A percentile compares a stretch with the other conserved stretches of the same genome.
These are phyloP conservation scores for Trypanosoma brucei DNA, from an alignment of 208 protist genomes.

Conservation along the genomic window DNA sequence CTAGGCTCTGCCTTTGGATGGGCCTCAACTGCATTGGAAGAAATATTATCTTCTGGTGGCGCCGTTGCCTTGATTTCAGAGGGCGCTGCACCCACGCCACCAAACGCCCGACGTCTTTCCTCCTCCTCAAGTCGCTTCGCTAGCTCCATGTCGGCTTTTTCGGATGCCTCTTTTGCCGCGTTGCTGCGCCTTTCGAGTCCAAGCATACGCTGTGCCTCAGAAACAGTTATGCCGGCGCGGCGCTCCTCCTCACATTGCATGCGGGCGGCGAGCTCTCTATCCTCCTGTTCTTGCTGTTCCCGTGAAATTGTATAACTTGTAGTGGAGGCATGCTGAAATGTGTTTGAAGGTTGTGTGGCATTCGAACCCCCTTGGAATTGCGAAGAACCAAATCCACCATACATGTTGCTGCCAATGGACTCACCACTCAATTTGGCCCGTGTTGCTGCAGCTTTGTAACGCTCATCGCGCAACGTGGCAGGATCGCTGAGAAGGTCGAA, in stretches of 20 bases:
- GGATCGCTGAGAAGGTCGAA: conserved; percentile 78
- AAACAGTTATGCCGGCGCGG: conserved; percentile 50
- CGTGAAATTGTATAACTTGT: conserved; percentile 33
- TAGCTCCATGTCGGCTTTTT: conserved; percentile 60
- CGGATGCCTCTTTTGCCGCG: conserved; percentile 12
- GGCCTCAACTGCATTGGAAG: too few species aligned
- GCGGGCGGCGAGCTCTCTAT: conserved; percentile 79
- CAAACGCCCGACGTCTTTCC: conserved; percentile 35
- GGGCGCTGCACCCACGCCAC: conserved; percentile 30
- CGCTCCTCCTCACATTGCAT: conserved; percentile 87
- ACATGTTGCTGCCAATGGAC: conserved; percentile 27
- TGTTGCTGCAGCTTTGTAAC: conserved; percentile 59
- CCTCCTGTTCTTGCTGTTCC: conserved; percentile 83
- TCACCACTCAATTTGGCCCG: conserved; percentile 59
- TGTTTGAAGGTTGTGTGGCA: conserved; percentile 1
- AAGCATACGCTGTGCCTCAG: conserved; percentile 74
- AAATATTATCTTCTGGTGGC: too few species aligned
- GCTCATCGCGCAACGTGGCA: conserved; percentile 71
- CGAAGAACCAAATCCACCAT: conserved; percentile 7
- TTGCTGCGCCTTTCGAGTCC: conserved; percentile 22
- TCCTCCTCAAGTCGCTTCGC: conserved; percentile 78
- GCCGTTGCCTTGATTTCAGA: conserved; percentile 4
- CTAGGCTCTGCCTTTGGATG: conserved; percentile 3
- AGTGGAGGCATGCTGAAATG: conserved; percentile 15
- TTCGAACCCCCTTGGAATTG: conserved; percentile 24